A percentile compares a stretch with the other conserved stretches of the same genome.
Evolutionary conservation across 768 basidiomycete species (phyloP).

Genomic region (Naganishia kalamii): DNA sequence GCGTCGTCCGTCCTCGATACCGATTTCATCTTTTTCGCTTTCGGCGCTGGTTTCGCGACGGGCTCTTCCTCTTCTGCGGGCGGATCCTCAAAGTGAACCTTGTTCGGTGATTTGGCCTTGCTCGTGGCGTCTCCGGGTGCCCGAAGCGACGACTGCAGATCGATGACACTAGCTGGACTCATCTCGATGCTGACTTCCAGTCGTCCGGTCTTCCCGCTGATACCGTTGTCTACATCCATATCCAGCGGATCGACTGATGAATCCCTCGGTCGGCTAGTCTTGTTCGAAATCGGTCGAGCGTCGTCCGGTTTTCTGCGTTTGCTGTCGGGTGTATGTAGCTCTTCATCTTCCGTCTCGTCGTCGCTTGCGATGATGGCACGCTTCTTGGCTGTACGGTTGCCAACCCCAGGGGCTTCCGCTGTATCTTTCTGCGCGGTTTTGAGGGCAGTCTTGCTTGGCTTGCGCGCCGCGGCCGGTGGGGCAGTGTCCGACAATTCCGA

Average conservation of each 20-base stretch:
- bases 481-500: constrained; percentile 2
- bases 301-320: constrained; percentile 5
- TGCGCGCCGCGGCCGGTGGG: background rate
- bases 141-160: background rate
- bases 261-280: background rate
- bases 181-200: constrained; percentile 12
- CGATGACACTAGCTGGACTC: background rate
- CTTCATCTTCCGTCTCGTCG: constrained; percentile 4
- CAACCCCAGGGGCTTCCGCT: background rate
- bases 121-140: background rate
- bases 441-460: background rate
- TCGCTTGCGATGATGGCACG: constrained; percentile 21
- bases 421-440: background rate
- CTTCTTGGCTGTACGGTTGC: constrained; percentile 8
- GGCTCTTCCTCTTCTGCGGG: background rate
- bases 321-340: constrained; percentile 2
- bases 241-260: constrained; percentile 18
- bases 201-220: background rate
- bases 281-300: background rate
- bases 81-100: background rate
- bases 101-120: background rate
- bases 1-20: background rate
- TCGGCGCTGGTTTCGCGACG: background rate
- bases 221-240: background rate
- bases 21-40: background rate